Evolutionary conservation across 495 filamentous ascomycete species (phyloP).

Genomic region (Penicillium alfredii): DNA sequence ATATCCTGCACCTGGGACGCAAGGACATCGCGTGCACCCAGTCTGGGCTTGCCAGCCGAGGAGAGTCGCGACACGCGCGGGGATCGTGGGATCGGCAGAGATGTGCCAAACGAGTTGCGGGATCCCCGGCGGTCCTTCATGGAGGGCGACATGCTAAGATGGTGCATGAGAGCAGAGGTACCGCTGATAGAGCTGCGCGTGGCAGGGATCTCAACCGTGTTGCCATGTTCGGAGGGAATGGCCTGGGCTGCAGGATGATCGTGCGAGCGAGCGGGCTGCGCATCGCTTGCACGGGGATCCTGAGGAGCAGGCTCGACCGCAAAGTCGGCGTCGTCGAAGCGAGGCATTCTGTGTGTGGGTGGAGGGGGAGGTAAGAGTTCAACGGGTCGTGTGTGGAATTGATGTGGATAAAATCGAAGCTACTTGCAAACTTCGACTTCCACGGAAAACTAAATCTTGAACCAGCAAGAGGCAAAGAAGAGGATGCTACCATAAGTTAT

Average conservation of each 20-base stretch:
- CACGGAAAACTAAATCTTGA: too few relatives aligned
- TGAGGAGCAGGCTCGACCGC: constrained; percentile 33
- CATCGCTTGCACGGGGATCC: constrained; percentile 17
- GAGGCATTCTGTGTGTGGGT: constrained; percentile 64
- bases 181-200: constrained; percentile 64
- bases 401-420: too few relatives aligned
- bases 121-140: constrained; percentile 61
- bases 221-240: constrained; percentile 44
- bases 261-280: constrained; percentile 21
- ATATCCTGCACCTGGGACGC: constrained; percentile 69
- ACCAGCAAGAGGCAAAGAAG: too few relatives aligned
- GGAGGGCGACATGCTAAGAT: constrained; percentile 60
- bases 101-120: constrained; percentile 73
- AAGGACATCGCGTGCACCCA: constrained; percentile 60
- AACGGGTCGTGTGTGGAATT: too few relatives aligned
- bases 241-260: constrained; percentile 30
- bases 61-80: constrained; percentile 64
- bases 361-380: too few relatives aligned
- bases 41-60: constrained; percentile 39
- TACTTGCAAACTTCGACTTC: too few relatives aligned
- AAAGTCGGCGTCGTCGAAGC: constrained; percentile 55
- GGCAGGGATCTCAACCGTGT: constrained; percentile 67
- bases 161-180: constrained; percentile 66
- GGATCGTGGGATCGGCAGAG: constrained; percentile 68
- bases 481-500: too few relatives aligned